These are phyloP conservation scores for Mucor mucedo DNA, from an alignment of 371 early-diverging fungal genomes.

Conservation along the genomic window DNA sequence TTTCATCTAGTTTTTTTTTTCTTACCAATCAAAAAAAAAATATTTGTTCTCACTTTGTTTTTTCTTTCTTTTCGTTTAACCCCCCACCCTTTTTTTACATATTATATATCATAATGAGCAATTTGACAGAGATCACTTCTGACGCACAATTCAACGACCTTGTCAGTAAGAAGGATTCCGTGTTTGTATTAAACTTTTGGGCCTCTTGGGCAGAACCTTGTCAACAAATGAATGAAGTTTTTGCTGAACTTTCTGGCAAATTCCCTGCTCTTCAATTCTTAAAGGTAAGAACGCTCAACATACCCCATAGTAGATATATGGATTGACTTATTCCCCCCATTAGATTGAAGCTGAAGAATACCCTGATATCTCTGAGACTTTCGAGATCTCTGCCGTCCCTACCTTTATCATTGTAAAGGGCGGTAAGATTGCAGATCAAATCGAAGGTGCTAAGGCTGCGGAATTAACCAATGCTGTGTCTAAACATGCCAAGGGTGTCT, in stretches of 20 bases:
- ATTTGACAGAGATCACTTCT: constrained; percentile 49
- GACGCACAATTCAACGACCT: constrained; percentile 45
- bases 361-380: constrained; percentile 84
- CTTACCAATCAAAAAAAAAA: not conserved
- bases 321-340: too few relatives aligned
- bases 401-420: constrained; percentile 84
- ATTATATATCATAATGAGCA: constrained; percentile 20
- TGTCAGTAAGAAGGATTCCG: constrained; percentile 38
- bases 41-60: not conserved
- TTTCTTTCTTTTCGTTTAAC: constrained; percentile 1
- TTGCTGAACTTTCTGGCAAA: constrained; percentile 81
- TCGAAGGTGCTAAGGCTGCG: constrained; percentile 92
- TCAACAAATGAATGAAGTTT: constrained; percentile 89
- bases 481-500: constrained; percentile 70
- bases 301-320: too few relatives aligned
- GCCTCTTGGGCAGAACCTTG: constrained; percentile 92
- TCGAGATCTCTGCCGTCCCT: constrained; percentile 92
- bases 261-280: constrained; percentile 78
- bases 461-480: constrained; percentile 73
- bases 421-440: constrained; percentile 72
- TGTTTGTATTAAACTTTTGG: constrained; percentile 82
- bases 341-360: constrained; percentile 92
- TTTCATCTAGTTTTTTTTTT: not conserved
- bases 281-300: constrained; percentile 55
- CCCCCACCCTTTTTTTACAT: not conserved